These are phyloP conservation scores for Camellia japonica DNA, from an alignment of 148 eudicot genomes.

Conservation along the genomic window DNA sequence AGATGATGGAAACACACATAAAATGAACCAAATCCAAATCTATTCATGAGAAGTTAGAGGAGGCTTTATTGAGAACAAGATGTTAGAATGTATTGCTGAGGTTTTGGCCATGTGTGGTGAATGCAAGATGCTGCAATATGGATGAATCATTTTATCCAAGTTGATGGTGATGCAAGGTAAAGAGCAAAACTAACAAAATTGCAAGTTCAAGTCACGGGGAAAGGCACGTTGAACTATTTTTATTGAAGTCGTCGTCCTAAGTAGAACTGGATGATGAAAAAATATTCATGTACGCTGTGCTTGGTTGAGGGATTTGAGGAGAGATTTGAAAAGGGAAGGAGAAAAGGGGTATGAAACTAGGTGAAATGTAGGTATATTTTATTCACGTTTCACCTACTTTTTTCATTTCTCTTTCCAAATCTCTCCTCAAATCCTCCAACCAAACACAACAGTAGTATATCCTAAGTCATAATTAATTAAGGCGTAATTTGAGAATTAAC, in stretches of 20 bases:
- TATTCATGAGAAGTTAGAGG: not conserved
- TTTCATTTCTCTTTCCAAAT: no score
- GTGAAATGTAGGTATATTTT: no score
- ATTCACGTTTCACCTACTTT: no score
- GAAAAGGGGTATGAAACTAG: no score
- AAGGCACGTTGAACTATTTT: not conserved
- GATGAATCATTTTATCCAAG: not conserved
- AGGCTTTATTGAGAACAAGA: not conserved
- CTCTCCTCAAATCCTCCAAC: no score
- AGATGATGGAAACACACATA: not conserved
- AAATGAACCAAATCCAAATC: not conserved
- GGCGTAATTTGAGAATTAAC: not conserved
- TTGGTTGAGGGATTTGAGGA: no score
- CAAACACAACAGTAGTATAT: no score
- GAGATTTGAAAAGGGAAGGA: no score
- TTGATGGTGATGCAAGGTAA: not conserved
- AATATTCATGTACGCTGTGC: no score
- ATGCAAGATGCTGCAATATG: not conserved
- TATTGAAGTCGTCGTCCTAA: not conserved
- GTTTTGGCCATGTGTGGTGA: not conserved
- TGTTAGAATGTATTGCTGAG: not conserved
- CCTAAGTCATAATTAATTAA: not conserved
- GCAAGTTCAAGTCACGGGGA: not conserved
- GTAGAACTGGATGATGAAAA: not conserved
- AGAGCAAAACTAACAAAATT: not conserved